Percentiles rank a stretch among this genome's conserved stretches.
Evolutionary conservation across 23 red algal genomes (phyloP).

Genomic region (Agarophyton chilense): DNA sequence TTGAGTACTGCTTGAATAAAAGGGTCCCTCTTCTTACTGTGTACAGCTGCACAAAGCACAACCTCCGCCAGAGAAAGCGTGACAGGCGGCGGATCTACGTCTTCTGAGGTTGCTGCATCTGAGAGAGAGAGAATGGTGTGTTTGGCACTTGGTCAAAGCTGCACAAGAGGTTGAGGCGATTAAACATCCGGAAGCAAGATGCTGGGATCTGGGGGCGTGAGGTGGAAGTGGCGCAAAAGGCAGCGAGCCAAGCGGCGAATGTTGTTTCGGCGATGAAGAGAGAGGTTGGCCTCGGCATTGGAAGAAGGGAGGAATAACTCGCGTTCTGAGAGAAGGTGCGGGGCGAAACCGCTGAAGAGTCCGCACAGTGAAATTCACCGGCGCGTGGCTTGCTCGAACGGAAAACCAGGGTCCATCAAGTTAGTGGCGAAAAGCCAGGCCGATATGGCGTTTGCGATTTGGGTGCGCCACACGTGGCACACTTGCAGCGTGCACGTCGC

Average conservation of each 20-base stretch:
- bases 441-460: too few species aligned
- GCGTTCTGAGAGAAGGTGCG: too few species aligned
- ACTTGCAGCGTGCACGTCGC: too few species aligned
- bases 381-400: constrained; percentile 16
- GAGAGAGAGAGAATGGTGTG: constrained; percentile 25
- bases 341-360: too few species aligned
- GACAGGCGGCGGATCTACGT: too few species aligned
- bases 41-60: too few species aligned
- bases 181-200: not conserved
- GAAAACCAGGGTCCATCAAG: not conserved
- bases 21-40: constrained; percentile 28
- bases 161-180: constrained; percentile 19
- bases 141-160: not conserved
- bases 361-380: constrained; percentile 31
- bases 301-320: too few species aligned
- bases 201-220: not conserved
- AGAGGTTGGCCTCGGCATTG: too few species aligned
- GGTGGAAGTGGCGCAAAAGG: constrained; percentile 17
- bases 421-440: constrained; percentile 49
- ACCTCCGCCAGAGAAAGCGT: too few species aligned
- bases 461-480: too few species aligned
- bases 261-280: constrained; percentile 56
- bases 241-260: constrained; percentile 28
- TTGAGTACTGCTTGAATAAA: constrained; percentile 53
- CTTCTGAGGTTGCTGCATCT: too few species aligned